Conservation (phyloP, 768 basidiomycete genomes). For the Boletales sp. region DNA sequence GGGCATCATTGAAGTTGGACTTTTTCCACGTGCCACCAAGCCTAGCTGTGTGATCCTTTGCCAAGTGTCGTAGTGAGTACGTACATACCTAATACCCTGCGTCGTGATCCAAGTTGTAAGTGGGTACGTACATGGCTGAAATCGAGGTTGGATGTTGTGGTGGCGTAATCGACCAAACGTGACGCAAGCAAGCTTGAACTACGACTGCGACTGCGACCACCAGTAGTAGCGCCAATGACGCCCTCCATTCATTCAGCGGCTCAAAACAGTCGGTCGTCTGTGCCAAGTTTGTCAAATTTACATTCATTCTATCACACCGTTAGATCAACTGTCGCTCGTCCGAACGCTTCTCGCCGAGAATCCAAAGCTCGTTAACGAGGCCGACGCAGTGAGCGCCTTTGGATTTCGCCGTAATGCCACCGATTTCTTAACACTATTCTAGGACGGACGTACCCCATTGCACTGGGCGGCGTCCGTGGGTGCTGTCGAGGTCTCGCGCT, state of each 20-base stretch:
- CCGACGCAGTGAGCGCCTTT: slow-evolving; percentile 50
- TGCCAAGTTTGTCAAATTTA: background rate
- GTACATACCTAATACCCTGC: too few relatives aligned
- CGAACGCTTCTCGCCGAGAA: slow-evolving; percentile 62
- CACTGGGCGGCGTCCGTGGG: slow-evolving; percentile 84
- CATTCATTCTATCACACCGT: background rate
- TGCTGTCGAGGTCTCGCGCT: slow-evolving; percentile 60
- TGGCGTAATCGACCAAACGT: too few relatives aligned
- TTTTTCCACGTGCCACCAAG: too few relatives aligned
- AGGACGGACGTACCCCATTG: slow-evolving; percentile 81
- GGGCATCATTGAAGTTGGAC: too few relatives aligned
- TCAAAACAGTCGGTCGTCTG: slow-evolving; percentile 50
- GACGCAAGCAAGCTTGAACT: too few relatives aligned
- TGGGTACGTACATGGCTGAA: too few relatives aligned
- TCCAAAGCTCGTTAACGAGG: slow-evolving; percentile 54
- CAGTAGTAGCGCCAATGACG: slow-evolving; percentile 35
- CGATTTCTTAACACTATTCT: background rate
- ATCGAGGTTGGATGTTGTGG: too few relatives aligned
- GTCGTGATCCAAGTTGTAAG: too few relatives aligned
- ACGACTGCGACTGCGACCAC: too few relatives aligned
- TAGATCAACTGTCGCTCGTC: slow-evolving; percentile 72
- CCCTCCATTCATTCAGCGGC: slow-evolving; percentile 60
- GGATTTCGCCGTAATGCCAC: background rate
- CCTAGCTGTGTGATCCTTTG: too few relatives aligned
- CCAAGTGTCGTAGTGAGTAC: too few relatives aligned